These are phyloP conservation scores for Colletotrichum liriopes DNA, from an alignment of 2,329 filamentous ascomycete species.

Conservation along the genomic window DNA sequence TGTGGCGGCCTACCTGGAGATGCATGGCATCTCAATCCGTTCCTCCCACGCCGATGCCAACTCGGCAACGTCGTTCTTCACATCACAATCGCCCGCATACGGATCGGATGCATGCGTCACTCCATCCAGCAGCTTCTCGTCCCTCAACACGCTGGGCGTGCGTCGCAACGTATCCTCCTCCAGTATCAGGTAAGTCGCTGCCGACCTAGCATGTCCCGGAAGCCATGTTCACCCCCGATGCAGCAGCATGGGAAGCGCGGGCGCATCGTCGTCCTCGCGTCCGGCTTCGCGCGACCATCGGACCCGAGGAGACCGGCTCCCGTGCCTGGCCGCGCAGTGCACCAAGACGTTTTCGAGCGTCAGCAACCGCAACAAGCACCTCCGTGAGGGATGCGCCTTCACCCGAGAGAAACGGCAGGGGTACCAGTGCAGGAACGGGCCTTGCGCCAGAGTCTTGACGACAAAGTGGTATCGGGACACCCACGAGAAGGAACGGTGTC, in stretches of 20 bases:
- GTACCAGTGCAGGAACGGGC: slow-evolving; percentile 48
- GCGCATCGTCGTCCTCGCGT: slow-evolving; percentile 6
- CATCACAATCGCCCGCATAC: background rate
- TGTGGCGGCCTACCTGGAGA: slow-evolving; percentile 30
- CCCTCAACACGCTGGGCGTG: slow-evolving; percentile 23
- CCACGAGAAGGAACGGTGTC: slow-evolving; percentile 50
- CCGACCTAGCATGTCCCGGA: background rate
- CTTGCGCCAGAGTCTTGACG: slow-evolving; percentile 47
- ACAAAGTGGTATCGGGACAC: slow-evolving; percentile 50
- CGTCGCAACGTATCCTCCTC: slow-evolving; percentile 29
- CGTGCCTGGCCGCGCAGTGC: slow-evolving; percentile 45
- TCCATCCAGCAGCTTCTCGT: slow-evolving; percentile 33
- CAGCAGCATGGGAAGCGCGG: slow-evolving; percentile 21
- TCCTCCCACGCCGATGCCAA: background rate
- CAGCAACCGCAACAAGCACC: slow-evolving; percentile 53
- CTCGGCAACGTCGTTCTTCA: background rate
- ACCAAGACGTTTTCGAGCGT: slow-evolving; percentile 50
- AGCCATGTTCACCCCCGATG: background rate
- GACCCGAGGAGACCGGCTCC: slow-evolving; percentile 18
- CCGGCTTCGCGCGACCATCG: slow-evolving; percentile 22
- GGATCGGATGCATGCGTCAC: slow-evolving; percentile 20
- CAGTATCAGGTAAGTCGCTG: slow-evolving; percentile 24
- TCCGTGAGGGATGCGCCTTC: slow-evolving; percentile 48
- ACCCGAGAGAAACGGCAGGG: slow-evolving; percentile 43
- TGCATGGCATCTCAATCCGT: slow-evolving; percentile 6